These are phyloP conservation scores for Fonsecaea nubica DNA, from an alignment of 2,329 filamentous ascomycete genomes.

Conservation along the genomic window DNA sequence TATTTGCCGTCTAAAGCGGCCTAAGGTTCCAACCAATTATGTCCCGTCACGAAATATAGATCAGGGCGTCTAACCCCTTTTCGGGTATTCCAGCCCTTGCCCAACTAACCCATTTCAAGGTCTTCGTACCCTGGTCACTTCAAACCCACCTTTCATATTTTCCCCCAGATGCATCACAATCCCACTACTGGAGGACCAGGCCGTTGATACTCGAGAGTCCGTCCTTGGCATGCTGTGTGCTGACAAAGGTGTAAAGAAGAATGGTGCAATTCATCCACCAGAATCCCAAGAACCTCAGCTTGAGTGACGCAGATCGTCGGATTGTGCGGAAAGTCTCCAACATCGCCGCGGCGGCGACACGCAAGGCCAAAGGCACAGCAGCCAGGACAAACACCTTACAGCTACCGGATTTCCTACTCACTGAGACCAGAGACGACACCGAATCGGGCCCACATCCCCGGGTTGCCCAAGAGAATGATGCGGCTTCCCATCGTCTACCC, in stretches of 20 bases:
- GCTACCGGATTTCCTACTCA: slow-evolving; percentile 20
- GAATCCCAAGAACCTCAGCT: slow-evolving; percentile 13
- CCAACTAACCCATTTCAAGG: slow-evolving; percentile 3
- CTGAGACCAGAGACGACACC: not conserved
- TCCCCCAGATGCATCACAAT: not conserved
- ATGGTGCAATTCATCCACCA: slow-evolving; percentile 29
- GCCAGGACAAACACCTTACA: slow-evolving; percentile 18
- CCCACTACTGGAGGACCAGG: not conserved
- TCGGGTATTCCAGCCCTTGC: slow-evolving; percentile 17
- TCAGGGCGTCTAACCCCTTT: not conserved
- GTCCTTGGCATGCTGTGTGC: not conserved
- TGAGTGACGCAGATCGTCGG: slow-evolving; percentile 26
- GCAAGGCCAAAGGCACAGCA: slow-evolving; percentile 16
- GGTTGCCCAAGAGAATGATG: not conserved
- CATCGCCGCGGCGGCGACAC: slow-evolving; percentile 24
- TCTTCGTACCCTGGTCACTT: slow-evolving; percentile 13
- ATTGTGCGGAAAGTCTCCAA: slow-evolving; percentile 27
- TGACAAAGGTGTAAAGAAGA: not conserved
- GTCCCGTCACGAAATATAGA: not conserved
- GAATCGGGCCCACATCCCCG: not conserved
- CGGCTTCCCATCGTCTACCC: not conserved
- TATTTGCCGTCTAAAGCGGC: not conserved
- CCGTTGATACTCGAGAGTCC: not conserved
- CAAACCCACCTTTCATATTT: not conserved
- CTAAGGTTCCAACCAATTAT: not conserved